These are phyloP conservation scores for Dioscorea alata DNA, from an alignment of 106 monocot species.

Conservation along the genomic window DNA sequence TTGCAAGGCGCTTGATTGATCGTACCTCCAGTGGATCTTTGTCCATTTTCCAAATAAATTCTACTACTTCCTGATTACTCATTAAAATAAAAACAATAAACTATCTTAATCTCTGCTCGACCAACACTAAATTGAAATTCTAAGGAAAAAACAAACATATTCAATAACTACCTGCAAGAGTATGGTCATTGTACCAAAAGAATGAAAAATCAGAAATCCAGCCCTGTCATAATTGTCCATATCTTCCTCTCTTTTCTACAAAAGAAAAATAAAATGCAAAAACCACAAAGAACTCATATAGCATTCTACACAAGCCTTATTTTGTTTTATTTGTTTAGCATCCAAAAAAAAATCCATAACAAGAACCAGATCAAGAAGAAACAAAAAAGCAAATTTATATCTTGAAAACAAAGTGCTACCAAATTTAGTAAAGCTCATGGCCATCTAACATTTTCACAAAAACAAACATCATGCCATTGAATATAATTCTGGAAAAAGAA, in stretches of 20 bases:
- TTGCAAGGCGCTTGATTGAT: constrained; percentile 42
- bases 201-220: constrained; percentile 39
- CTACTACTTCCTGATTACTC: constrained; percentile 31
- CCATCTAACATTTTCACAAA: not conserved
- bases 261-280: not conserved
- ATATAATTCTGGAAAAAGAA: not conserved
- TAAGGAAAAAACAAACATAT: not conserved
- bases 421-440: not conserved
- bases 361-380: not conserved
- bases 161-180: constrained; percentile 34
- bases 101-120: not conserved
- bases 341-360: not conserved
- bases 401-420: not conserved
- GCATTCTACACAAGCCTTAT: not conserved
- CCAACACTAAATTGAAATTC: not conserved
- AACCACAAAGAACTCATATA: not conserved
- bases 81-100: not conserved
- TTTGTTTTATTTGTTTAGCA: not conserved
- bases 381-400: constrained; percentile 1
- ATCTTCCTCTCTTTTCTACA: constrained; percentile 47
- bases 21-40: constrained; percentile 15
- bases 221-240: constrained; percentile 32
- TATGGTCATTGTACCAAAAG: constrained; percentile 41
- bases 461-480: not conserved
- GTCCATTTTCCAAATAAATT: constrained; percentile 30